Evolutionary conservation across 129 eudicot genomes (phyloP), one percentile per base, ranked within the genome.

Genomic region (Centaurea solstitialis): DNA sequence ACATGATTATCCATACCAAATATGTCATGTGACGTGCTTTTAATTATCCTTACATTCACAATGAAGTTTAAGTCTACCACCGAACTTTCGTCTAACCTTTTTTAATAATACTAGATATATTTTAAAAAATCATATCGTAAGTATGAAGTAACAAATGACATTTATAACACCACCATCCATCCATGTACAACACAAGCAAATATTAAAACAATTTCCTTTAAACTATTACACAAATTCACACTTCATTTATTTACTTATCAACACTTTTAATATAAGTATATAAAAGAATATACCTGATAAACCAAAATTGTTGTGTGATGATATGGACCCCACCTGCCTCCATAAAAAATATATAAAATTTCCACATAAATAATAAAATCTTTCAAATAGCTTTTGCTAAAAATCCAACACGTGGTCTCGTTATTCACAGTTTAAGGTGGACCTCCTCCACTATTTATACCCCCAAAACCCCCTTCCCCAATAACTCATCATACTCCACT

Each of bases 391-490:
- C 78, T 71, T 83, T 83, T 70, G 23, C 78, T 76, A 18, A 59
- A 30, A 38, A 72, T 81, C 85, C 66, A 79, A 80, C 97, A 89
- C 94, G 91, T 93, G 93, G 89, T 87, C 80, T 83, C 77, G n/a
- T 8, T 78, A 37, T 73, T 26, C 68, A 64, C 90, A 35, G 72
- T 78, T 79, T 77, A 73, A 80, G 82, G 92, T 86, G 93, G 88
- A 87, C 87, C 84, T 80, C 45, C 72, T 77, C 68, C 75, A 78
- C 79, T 76, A 74, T 84, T 23, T 75, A 65, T 43, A 68, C 72
- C 50, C 70, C 82, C 43, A 33, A 33, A 33, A n/a, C n/a, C n/a
- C 37, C 18, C 23, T 28, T 6, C 68, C 83, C 22, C 30, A 26
- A 0, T 26, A 26, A 26, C n/a, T 77, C 80, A 64, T 77, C 89